Evolutionary conservation across 2,329 filamentous ascomycete species (phyloP).

Genomic region (Clarireedia monteithiana): DNA sequence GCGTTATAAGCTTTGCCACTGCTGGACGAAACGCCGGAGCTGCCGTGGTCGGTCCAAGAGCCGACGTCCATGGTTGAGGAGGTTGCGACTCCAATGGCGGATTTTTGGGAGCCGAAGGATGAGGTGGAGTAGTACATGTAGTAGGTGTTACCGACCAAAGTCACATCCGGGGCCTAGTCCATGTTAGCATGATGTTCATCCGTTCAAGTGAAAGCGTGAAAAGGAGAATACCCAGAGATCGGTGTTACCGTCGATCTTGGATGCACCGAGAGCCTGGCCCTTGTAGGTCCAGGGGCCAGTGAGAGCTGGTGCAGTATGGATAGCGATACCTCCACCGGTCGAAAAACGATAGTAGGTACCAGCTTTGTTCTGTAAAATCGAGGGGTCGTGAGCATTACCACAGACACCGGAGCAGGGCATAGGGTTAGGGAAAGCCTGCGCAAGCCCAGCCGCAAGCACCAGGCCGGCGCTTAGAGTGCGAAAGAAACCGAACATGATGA

Average conservation of each 20-base stretch:
- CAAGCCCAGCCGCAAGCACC: too few relatives aligned
- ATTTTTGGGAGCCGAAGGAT: neutral
- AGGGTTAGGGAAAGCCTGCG: neutral
- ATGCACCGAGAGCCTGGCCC: neutral
- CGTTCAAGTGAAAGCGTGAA: neutral
- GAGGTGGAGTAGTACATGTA: neutral
- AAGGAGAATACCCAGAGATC: neutral
- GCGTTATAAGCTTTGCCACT: neutral
- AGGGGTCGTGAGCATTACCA: neutral
- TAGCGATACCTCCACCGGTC: neutral
- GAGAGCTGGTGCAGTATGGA: neutral
- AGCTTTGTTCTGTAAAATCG: neutral
- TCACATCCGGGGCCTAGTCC: neutral
- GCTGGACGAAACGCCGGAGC: neutral
- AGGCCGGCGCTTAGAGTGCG: too few relatives aligned
- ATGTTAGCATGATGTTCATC: neutral
- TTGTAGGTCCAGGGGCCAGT: neutral
- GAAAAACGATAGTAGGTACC: neutral
- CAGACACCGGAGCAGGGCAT: neutral
- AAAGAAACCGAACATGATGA: too few relatives aligned
- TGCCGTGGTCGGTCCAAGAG: neutral
- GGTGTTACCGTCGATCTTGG: neutral
- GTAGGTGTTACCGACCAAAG: neutral
- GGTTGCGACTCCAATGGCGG: neutral
- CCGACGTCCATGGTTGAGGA: neutral